phyloP scores from a whole-genome alignment of 768 basidiomycete genomes.

The Lactifluus piperatus region DNA sequence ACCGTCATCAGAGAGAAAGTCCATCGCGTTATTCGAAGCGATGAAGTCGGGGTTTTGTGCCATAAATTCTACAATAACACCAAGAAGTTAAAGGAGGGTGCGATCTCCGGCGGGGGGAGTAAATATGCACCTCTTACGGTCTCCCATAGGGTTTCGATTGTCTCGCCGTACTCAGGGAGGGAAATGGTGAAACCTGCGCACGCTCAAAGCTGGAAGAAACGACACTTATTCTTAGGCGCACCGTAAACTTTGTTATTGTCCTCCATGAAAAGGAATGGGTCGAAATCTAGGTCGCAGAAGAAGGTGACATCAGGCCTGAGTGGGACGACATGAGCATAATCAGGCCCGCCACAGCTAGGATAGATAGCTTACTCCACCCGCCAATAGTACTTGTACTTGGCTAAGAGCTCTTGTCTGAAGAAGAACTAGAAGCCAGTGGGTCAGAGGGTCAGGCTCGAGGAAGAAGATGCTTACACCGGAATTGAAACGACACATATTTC shows the following conservation, averaged over 20 bases:
- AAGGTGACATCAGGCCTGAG: conserved; percentile 45
- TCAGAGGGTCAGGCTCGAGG: background rate
- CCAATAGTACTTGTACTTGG: conserved; percentile 39
- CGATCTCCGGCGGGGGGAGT: background rate
- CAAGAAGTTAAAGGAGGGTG: background rate
- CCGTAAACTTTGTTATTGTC: conserved; percentile 50
- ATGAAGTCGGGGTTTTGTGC: conserved; percentile 39
- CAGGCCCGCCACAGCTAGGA: background rate
- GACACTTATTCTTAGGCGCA: conserved; percentile 6
- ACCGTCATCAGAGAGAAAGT: conserved; percentile 47
- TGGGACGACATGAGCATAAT: background rate
- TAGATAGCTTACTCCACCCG: conserved; percentile 38
- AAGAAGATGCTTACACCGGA: conserved; percentile 54
- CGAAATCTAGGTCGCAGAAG: conserved; percentile 48
- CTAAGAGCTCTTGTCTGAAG: conserved; percentile 39
- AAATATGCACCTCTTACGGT: conserved; percentile 47
- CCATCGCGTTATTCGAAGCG: conserved; percentile 42
- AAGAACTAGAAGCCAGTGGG: conserved; percentile 35
- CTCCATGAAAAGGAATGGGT: conserved; percentile 53
- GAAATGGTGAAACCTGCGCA: conserved; percentile 58
- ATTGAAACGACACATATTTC: conserved; percentile 95
- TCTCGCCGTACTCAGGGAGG: conserved; percentile 65
- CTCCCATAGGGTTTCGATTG: conserved; percentile 68
- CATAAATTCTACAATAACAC: conserved; percentile 37
- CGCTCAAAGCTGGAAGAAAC: background rate